These are phyloP conservation scores for Metschnikowia lochheadii DNA, from an alignment of 805 yeast species.

Conservation along the genomic window DNA sequence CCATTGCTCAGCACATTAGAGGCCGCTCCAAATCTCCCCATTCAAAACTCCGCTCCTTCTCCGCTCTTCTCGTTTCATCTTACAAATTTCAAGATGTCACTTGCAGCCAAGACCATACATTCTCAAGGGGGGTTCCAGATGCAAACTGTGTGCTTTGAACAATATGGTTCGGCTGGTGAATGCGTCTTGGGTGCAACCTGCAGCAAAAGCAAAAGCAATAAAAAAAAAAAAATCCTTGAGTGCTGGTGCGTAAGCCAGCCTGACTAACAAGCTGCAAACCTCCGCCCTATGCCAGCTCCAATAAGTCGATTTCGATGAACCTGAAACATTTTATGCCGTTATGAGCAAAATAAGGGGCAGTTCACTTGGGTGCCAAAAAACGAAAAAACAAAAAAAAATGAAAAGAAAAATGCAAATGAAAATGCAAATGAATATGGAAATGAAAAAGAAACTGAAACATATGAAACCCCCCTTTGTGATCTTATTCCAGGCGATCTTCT, in stretches of 20 bases:
- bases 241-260: not conserved
- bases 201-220: not conserved
- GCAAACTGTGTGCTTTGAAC: not conserved
- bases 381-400: too few species aligned
- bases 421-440: too few species aligned
- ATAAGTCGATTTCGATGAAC: not conserved
- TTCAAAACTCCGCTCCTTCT: too few species aligned
- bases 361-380: not conserved
- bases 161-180: not conserved
- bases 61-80: too few species aligned
- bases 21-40: too few species aligned
- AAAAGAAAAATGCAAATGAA: too few species aligned
- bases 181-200: not conserved
- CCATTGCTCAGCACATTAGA: too few species aligned
- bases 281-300: not conserved
- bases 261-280: not conserved
- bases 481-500: too few species aligned
- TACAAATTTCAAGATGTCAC: too few species aligned
- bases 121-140: not conserved
- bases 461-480: too few species aligned
- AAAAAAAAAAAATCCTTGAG: not conserved
- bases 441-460: too few species aligned
- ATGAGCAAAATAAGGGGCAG: not conserved
- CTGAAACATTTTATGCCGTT: not conserved
- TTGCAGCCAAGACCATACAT: too few species aligned